These are phyloP conservation scores for Naganishia liquefaciens DNA, from an alignment of 1,284 basidiomycete species.

Conservation along the genomic window DNA sequence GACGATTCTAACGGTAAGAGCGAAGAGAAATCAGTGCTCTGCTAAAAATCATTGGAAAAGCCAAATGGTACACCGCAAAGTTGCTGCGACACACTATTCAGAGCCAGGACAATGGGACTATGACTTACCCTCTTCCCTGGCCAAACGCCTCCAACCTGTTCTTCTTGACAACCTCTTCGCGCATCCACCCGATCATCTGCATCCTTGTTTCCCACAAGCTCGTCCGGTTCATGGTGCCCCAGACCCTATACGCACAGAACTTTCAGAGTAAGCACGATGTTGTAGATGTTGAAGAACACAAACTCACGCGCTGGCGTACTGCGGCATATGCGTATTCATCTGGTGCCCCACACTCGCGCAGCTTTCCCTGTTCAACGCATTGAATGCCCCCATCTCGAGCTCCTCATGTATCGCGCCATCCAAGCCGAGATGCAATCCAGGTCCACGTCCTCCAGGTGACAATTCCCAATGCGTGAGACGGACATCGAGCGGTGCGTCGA, in stretches of 20 bases:
- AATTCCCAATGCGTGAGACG: constrained; percentile 53
- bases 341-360: constrained; percentile 43
- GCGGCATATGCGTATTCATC: constrained; percentile 52
- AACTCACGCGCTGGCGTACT: constrained; percentile 34
- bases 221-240: constrained; percentile 50
- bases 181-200: constrained; percentile 49
- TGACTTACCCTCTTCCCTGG: constrained; percentile 37
- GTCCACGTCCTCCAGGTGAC: constrained; percentile 51
- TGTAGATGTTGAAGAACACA: no score
- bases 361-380: constrained; percentile 51
- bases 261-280: no score
- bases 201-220: constrained; percentile 45
- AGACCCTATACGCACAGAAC: constrained; percentile 41
- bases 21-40: background rate
- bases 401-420: constrained; percentile 38
- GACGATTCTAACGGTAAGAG: constrained; percentile 53
- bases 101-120: background rate
- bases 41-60: no score
- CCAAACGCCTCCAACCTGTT: constrained; percentile 39
- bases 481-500: constrained; percentile 49
- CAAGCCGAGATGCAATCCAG: constrained; percentile 35
- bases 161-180: constrained; percentile 38
- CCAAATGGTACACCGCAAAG: background rate
- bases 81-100: background rate
- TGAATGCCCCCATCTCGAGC: constrained; percentile 51